These are phyloP conservation scores for Beauveria brongniartii DNA, from an alignment of 2,329 filamentous ascomycete genomes.

Conservation along the genomic window DNA sequence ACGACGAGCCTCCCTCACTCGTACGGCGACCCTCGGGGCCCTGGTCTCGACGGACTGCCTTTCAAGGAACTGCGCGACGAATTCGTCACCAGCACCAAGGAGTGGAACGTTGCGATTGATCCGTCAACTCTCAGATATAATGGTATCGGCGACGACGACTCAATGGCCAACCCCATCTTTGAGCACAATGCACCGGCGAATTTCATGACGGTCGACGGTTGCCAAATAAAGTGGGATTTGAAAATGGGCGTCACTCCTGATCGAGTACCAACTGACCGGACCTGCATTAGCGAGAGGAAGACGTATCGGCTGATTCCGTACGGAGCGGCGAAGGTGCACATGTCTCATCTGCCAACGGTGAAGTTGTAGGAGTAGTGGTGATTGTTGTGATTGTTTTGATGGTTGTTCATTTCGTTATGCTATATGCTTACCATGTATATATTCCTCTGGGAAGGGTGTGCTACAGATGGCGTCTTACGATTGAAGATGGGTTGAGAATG, in stretches of 20 bases:
- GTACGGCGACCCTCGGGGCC: conserved; percentile 14
- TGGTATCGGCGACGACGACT: conserved; percentile 15
- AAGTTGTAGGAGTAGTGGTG: conserved; percentile 3
- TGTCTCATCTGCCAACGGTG: conserved; percentile 21
- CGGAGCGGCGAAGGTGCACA: conserved; percentile 37
- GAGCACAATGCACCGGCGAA: conserved; percentile 24
- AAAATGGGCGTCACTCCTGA: conserved; percentile 25
- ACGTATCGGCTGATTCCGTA: conserved; percentile 33
- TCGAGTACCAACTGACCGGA: conserved; percentile 13
- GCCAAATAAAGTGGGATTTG: conserved; percentile 29
- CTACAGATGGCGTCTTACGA: background rate
- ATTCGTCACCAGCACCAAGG: conserved; percentile 23
- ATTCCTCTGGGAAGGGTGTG: background rate
- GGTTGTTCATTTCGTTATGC: background rate
- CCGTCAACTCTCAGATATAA: conserved; percentile 20
- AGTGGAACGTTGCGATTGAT: conserved; percentile 24
- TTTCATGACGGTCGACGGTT: conserved; percentile 28
- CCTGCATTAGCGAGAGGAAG: conserved; percentile 21
- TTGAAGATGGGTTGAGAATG: background rate
- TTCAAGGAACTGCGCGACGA: conserved; percentile 23
- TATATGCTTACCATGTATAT: background rate
- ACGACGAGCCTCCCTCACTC: conserved; percentile 18
- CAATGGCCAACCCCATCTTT: conserved; percentile 22
- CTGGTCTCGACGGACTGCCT: conserved; percentile 15
- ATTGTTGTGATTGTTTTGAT: background rate